Evolutionary conservation across 148 eudicot genomes (phyloP).

Genomic region (Arbutus unedo): DNA sequence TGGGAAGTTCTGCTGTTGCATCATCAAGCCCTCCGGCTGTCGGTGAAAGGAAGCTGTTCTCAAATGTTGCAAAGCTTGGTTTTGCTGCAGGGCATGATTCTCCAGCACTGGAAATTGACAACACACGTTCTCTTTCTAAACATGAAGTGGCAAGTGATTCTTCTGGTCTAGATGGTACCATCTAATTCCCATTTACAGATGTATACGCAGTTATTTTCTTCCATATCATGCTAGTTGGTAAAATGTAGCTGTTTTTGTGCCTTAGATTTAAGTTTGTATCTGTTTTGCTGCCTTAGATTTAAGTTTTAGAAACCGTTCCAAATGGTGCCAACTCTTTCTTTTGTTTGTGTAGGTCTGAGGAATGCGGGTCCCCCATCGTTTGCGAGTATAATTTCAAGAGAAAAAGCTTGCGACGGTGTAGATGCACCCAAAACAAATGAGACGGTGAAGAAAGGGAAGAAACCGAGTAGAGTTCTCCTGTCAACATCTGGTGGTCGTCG

Average conservation of each 20-base stretch:
- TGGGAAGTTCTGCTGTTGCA: slow-evolving; percentile 54
- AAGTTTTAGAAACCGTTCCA: not conserved
- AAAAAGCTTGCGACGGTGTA: slow-evolving; percentile 35
- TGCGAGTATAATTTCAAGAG: slow-evolving; percentile 69
- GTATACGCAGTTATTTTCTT: not conserved
- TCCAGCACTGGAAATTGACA: slow-evolving; percentile 59
- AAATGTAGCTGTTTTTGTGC: not conserved
- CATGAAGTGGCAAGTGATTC: slow-evolving; percentile 39
- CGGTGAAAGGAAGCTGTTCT: slow-evolving; percentile 61
- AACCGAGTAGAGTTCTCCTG: slow-evolving; percentile 69
- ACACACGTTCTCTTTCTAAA: slow-evolving; percentile 27
- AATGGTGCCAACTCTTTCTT: not conserved
- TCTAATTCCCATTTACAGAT: not conserved
- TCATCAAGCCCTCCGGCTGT: slow-evolving; percentile 58
- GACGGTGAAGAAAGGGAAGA: slow-evolving; percentile 77
- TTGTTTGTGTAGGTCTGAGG: slow-evolving; percentile 39
- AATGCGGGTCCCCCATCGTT: slow-evolving; percentile 53
- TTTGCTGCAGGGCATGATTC: slow-evolving; percentile 96
- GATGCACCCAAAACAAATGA: slow-evolving; percentile 43
- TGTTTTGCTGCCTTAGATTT: not conserved
- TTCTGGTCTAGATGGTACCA: slow-evolving; percentile 35
- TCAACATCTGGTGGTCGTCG: slow-evolving; percentile 95
- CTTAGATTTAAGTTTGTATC: not conserved
- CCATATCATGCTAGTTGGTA: not conserved
- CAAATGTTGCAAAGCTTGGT: slow-evolving; percentile 86